phyloP scores from a whole-genome alignment of 163 green algal species.

The Volvox carteri region DNA sequence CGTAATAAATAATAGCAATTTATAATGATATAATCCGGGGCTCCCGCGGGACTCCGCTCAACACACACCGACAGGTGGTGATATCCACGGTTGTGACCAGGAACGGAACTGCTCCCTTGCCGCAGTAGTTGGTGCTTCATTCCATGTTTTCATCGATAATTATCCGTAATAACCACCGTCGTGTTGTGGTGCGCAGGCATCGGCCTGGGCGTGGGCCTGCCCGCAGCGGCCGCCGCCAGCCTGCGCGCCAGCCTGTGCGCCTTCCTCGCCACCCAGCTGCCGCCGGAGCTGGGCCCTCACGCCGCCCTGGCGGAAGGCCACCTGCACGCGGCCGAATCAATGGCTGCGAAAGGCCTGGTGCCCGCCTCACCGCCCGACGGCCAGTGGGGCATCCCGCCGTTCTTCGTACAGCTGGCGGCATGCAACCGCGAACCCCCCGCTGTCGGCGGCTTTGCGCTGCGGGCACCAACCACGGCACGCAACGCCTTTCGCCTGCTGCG shows the following conservation, averaged over 20 bases:
- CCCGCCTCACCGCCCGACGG: slow-evolving; percentile 48
- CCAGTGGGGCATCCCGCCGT: slow-evolving; percentile 76
- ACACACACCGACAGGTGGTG: no score
- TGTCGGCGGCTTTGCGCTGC: slow-evolving; percentile 84
- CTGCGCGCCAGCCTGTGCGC: slow-evolving; percentile 67
- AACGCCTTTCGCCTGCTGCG: slow-evolving; percentile 95
- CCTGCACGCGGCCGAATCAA: not conserved
- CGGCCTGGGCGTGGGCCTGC: slow-evolving; percentile 84
- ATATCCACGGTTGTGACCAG: no score
- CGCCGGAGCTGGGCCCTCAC: slow-evolving; percentile 56
- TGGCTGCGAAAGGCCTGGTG: slow-evolving; percentile 41
- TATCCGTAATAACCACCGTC: no score
- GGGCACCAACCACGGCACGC: slow-evolving; percentile 87
- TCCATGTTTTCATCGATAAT: no score
- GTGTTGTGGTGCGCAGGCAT: no score
- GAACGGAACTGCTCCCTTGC: no score
- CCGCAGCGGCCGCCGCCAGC: slow-evolving; percentile 51
- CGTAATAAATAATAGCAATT: no score
- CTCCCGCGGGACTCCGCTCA: no score
- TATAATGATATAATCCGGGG: no score
- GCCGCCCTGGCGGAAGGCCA: slow-evolving; percentile 50
- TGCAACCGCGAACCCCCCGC: not conserved
- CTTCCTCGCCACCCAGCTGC: slow-evolving; percentile 74
- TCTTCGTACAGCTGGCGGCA: slow-evolving; percentile 68
- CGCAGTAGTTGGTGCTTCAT: no score